Evolutionary conservation across 495 filamentous ascomycete species (phyloP).

Genomic region (Neurospora sp.): DNA sequence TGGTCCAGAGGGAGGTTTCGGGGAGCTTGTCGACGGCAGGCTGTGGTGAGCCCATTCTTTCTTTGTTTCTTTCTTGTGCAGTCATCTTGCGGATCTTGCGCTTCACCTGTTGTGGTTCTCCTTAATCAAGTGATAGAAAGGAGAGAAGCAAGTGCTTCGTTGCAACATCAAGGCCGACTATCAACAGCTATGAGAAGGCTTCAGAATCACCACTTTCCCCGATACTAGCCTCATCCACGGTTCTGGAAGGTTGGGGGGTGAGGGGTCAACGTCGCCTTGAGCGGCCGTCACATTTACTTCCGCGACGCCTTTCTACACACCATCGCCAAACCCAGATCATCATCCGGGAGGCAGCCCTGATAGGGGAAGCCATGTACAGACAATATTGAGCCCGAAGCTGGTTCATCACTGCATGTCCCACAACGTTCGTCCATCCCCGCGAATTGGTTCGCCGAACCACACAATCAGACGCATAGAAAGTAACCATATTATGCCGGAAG

Average conservation of each 20-base stretch:
- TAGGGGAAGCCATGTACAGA: not conserved
- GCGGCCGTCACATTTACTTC: not conserved
- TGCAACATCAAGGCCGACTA: not conserved
- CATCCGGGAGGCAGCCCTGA: not conserved
- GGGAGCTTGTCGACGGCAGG: slow-evolving; percentile 7
- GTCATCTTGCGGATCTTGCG: not conserved
- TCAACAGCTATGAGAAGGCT: not conserved
- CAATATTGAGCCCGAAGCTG: not conserved
- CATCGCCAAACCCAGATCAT: not conserved
- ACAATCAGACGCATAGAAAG: not conserved
- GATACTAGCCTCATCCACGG: not conserved
- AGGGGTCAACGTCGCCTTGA: not conserved
- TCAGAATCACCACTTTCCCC: not conserved
- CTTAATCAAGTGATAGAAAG: not conserved
- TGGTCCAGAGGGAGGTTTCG: slow-evolving; percentile 31
- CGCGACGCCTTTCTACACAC: not conserved
- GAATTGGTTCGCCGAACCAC: not conserved
- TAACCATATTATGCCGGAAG: not conserved
- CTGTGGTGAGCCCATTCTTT: not conserved
- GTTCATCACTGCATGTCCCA: not conserved
- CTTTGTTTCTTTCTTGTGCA: not conserved
- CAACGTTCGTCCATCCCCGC: not conserved
- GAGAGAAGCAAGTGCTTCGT: not conserved
- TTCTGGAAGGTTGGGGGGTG: not conserved
- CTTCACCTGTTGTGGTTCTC: not conserved